These are phyloP conservation scores for Adiantum capillusveneris DNA, from an alignment of 75 land plant species.

Conservation along the genomic window DNA sequence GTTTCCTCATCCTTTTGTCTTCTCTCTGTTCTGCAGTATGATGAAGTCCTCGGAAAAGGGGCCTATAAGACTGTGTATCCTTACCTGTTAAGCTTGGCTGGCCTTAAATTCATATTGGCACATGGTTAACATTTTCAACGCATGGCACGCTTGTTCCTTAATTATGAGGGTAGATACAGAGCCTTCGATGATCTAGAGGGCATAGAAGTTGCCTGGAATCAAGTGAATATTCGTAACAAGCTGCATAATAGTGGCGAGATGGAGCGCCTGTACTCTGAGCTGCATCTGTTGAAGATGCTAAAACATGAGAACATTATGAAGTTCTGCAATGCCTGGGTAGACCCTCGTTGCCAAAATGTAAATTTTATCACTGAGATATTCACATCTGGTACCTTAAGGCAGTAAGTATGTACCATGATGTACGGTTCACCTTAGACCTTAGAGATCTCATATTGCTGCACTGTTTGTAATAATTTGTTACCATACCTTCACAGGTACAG, in stretches of 20 bases:
- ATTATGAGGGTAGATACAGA: conserved; percentile 38
- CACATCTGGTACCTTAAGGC: conserved; percentile 86
- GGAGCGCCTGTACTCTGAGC: conserved; percentile 77
- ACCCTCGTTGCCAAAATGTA: conserved; percentile 44
- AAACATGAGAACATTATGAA: conserved; percentile 74
- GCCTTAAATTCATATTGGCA: too few relatives aligned
- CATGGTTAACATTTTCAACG: neutral
- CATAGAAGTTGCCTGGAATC: conserved; percentile 92
- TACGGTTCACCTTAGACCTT: too few relatives aligned
- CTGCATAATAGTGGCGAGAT: conserved; percentile 63
- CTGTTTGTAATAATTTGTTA: too few relatives aligned
- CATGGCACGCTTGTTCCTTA: neutral
- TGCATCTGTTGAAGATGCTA: conserved; percentile 72
- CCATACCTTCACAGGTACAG: conserved; percentile 40
- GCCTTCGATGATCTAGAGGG: conserved; percentile 81
- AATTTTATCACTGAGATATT: conserved; percentile 97
- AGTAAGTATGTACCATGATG: conserved; percentile 50
- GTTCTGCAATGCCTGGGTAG: conserved; percentile 83
- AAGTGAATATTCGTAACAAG: conserved; percentile 49
- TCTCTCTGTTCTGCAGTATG: conserved; percentile 42
- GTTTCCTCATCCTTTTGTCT: too few relatives aligned
- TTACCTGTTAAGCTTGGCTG: too few relatives aligned
- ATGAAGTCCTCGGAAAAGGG: conserved; percentile 73
- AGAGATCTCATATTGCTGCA: too few relatives aligned
- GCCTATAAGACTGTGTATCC: conserved; percentile 85